Conservation (phyloP, 164 flowering plant species). For the Warburgia ugandensis region DNA sequence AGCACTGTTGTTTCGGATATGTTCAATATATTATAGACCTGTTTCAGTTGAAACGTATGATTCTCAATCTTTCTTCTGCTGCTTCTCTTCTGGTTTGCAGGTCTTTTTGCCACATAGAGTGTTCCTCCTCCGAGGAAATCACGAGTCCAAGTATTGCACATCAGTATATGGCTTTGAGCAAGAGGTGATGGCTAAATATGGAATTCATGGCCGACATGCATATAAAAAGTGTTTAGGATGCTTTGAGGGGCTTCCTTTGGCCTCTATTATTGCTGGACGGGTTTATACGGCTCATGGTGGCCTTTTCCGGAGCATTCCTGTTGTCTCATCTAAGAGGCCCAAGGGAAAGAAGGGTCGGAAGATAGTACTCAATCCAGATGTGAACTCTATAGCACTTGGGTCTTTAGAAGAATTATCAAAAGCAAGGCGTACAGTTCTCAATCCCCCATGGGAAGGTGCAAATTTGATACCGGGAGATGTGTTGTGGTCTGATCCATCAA, state of each 20-base stretch:
- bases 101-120: conserved; percentile 76
- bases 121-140: conserved; percentile 90
- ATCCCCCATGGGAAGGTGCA: conserved; percentile 94
- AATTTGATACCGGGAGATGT: conserved; percentile 98
- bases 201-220: conserved; percentile 75
- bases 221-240: conserved; percentile 90
- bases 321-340: conserved; percentile 44
- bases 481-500: conserved; percentile 96
- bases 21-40: no score
- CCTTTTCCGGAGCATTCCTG: conserved; percentile 61
- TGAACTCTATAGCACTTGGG: conserved; percentile 50
- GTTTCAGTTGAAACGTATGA: no score
- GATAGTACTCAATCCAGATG: conserved; percentile 26
- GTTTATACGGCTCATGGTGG: conserved; percentile 99
- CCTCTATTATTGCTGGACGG: conserved; percentile 69
- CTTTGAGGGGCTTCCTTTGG: conserved; percentile 94
- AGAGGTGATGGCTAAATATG: conserved; percentile 84
- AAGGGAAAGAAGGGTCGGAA: conserved; percentile 70
- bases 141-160: conserved; percentile 94
- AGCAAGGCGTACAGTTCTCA: conserved; percentile 90
- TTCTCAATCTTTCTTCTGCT: neutral
- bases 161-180: conserved; percentile 97
- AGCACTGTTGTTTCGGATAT: no score
- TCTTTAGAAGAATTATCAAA: conserved; percentile 74
- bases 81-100: conserved; percentile 22